Percentiles rank a stretch among this genome's conserved stretches.
Evolutionary conservation across 1,139 yeast species (phyloP).

Genomic region (Saccharomyces hybrid): DNA sequence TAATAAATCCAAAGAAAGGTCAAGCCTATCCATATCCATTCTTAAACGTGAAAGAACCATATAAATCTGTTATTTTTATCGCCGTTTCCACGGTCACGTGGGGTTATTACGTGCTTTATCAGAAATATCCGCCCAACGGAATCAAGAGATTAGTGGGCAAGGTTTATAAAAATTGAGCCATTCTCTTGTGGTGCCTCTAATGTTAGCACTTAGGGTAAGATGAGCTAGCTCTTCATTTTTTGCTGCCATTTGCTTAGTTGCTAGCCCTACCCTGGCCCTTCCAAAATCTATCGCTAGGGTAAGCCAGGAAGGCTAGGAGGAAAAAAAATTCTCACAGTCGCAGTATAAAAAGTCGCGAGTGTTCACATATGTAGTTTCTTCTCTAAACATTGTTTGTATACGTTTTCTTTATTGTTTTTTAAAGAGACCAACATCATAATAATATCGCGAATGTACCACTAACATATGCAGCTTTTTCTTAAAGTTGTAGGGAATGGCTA

Average conservation of each 20-base stretch:
- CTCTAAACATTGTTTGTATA: neutral
- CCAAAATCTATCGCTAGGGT: neutral
- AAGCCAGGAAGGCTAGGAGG: neutral
- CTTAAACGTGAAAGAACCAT: conserved; percentile 43
- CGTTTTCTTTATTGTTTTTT: neutral
- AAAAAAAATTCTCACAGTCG: neutral
- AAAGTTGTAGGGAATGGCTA: conserved; percentile 12
- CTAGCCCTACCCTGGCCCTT: neutral
- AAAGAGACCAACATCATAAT: conserved; percentile 23
- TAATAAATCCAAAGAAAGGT: conserved; percentile 41
- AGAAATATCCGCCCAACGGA: conserved; percentile 20
- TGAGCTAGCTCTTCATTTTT: neutral
- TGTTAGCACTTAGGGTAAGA: neutral
- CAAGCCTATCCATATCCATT: conserved; percentile 64
- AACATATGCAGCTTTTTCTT: conserved; percentile 8
- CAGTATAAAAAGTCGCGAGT: neutral
- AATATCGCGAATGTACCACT: conserved; percentile 16
- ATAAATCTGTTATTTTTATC: conserved; percentile 44
- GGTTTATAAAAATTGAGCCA: neutral
- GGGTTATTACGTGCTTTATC: conserved; percentile 24
- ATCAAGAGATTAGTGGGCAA: neutral
- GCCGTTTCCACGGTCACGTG: conserved; percentile 44
- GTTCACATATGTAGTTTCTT: neutral
- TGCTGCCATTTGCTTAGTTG: neutral
- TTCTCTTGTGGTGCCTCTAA: neutral